Percentiles rank a stretch among this genome's conserved stretches.
phyloP scores from a whole-genome alignment of 345 rosid genomes.

The Rhizophora mangle region DNA sequence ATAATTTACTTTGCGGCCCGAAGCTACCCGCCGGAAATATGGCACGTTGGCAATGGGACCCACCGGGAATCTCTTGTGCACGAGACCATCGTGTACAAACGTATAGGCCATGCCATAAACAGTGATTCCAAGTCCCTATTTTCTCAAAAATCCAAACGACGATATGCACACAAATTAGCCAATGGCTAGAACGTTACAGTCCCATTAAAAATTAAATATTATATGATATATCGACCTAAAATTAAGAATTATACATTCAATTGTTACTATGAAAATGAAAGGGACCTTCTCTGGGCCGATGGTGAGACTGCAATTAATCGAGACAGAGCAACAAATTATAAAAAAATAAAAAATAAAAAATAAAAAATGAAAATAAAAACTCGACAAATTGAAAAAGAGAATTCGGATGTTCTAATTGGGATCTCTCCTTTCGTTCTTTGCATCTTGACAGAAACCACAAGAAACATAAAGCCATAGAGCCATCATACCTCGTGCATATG shows the following conservation, averaged over 20 bases:
- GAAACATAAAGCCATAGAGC: not conserved
- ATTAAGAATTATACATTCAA: no score
- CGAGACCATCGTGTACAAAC: slow-evolving; percentile 74
- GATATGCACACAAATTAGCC: no score
- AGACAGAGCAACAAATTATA: no score
- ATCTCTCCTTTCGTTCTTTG: no score
- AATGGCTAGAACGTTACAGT: no score
- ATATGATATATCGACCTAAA: no score
- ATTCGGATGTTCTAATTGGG: no score
- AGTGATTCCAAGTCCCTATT: slow-evolving; percentile 62
- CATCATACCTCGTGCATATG: slow-evolving; percentile 60
- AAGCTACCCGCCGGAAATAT: slow-evolving; percentile 51
- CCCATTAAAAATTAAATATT: no score
- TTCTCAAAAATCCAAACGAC: not conserved
- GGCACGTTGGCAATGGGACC: slow-evolving; percentile 64
- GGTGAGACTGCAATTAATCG: slow-evolving; percentile 51
- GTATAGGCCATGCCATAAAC: slow-evolving; percentile 69
- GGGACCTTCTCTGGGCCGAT: slow-evolving; percentile 46
- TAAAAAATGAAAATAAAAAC: no score
- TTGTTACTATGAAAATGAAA: not conserved
- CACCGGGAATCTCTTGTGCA: slow-evolving; percentile 65
- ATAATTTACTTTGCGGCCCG: slow-evolving; percentile 52
- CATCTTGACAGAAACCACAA: no score
- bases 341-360: no score
- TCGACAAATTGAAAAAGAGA: not conserved